A percentile compares a stretch with the other conserved stretches of the same genome.
These are phyloP conservation scores for Cladophialophora immunda DNA, from an alignment of 2,329 filamentous ascomycete genomes.

Conservation along the genomic window DNA sequence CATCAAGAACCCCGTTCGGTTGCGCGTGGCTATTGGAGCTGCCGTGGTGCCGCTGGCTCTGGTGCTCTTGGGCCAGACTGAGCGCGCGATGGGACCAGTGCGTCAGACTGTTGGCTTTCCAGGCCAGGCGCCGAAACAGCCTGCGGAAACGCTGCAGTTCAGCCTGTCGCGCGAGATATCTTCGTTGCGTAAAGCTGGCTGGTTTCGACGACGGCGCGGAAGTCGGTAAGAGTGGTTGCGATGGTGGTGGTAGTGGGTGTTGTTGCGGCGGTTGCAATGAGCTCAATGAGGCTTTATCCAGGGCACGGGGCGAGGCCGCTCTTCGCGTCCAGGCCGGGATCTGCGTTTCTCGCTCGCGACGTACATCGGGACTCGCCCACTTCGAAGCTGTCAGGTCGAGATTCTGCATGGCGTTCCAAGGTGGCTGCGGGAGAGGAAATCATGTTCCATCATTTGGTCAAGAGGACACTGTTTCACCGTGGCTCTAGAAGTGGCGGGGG, in stretches of 20 bases:
- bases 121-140: slow-evolving; percentile 34
- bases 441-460: neutral
- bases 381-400: slow-evolving; percentile 33
- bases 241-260: no score
- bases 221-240: neutral
- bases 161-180: slow-evolving; percentile 25
- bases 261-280: slow-evolving; percentile 13
- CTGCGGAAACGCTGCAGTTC: slow-evolving; percentile 36
- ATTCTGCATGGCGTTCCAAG: slow-evolving; percentile 14
- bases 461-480: neutral
- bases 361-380: slow-evolving; percentile 36
- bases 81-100: slow-evolving; percentile 38
- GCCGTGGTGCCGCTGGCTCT: slow-evolving; percentile 12
- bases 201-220: neutral
- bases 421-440: neutral
- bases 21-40: slow-evolving; percentile 1
- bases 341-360: slow-evolving; percentile 30
- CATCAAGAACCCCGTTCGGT: neutral
- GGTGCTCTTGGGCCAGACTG: slow-evolving; percentile 33
- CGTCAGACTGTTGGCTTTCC: slow-evolving; percentile 37
- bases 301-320: slow-evolving; percentile 27
- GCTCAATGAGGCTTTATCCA: neutral
- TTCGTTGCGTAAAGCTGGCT: slow-evolving; percentile 26
- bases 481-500: neutral
- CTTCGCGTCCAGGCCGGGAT: slow-evolving; percentile 3